These are phyloP conservation scores for Hyphopichia pseudoburtonii DNA, from an alignment of 1,139 yeast genomes.

Conservation along the genomic window DNA sequence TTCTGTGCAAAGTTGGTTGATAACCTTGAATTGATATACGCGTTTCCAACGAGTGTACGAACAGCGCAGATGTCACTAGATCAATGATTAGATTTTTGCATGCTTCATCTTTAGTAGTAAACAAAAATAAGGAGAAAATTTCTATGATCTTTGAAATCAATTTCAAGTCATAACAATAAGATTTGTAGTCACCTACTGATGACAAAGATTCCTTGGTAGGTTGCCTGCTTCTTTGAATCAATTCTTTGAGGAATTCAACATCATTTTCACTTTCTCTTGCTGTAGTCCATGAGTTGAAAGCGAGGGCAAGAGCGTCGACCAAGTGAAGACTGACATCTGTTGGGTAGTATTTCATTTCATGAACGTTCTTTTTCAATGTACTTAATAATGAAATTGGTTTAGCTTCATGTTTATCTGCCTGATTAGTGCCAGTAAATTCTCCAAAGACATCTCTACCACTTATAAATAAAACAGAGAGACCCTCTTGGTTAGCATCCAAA, in stretches of 20 bases:
- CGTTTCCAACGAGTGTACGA: slow-evolving; percentile 29
- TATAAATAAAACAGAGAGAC: slow-evolving; percentile 72
- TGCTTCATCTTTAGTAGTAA: slow-evolving; percentile 51
- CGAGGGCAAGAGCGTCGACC: slow-evolving; percentile 63
- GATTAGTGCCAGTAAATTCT: slow-evolving; percentile 22
- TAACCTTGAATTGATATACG: slow-evolving; percentile 31
- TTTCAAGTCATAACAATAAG: slow-evolving; percentile 56
- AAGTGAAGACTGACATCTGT: slow-evolving; percentile 58
- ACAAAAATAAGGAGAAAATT: slow-evolving; percentile 70
- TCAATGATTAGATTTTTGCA: slow-evolving; percentile 43
- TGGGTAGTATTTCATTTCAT: slow-evolving; percentile 54
- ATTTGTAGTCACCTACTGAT: slow-evolving; percentile 28
- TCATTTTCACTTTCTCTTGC: slow-evolving; percentile 53
- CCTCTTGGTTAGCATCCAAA: slow-evolving; percentile 80
- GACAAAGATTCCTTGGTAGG: slow-evolving; percentile 19
- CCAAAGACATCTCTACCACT: slow-evolving; percentile 64
- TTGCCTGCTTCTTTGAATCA: slow-evolving; percentile 39
- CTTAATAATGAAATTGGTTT: slow-evolving; percentile 48
- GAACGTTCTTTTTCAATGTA: slow-evolving; percentile 59
- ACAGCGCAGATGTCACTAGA: slow-evolving; percentile 38
- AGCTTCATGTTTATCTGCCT: slow-evolving; percentile 14
- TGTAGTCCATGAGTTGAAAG: slow-evolving; percentile 70
- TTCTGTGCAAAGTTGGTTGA: slow-evolving; percentile 46
- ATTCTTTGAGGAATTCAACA: slow-evolving; percentile 48
- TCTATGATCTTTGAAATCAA: slow-evolving; percentile 69